Base-by-base conservation (phyloP, 352 stramenopile species). In the Globisporangium camurandrum region DNA sequence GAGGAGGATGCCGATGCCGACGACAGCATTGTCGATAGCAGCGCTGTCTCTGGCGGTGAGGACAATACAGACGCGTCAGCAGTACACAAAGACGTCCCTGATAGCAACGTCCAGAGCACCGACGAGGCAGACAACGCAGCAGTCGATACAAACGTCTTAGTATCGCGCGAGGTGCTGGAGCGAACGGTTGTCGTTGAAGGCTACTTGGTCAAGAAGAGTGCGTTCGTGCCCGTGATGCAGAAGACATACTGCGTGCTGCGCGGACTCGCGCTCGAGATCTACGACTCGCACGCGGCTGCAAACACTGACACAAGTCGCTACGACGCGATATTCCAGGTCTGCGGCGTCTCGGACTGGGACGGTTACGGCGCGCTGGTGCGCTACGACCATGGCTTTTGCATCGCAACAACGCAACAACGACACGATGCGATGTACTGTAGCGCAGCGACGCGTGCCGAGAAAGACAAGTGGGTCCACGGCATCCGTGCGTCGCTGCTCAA, bases 381-480 rank as follows among this genome's bases (percentile, higher is more conserved):
- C 44, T 91, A 91, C 60, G 62, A 79, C 17, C 66, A 91, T 50
- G 72, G 70, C 1, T 91, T 91, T 31, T 54, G 84, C 33, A 54
- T 91, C n/a, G 71, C 87, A 38, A 84, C 74, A 1, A 59, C 71
- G 23, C n/a, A n/a, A n/a, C n/a, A n/a, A n/a, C 51, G 53, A 12
- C 76, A 84, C 38, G 33, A 71, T 28, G 64, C 61, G n/a, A 69
- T 88, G 30, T 74, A 74, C 26, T 91, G 77, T 49, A 91, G 80
- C 48, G 75, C 75, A 0, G 63, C 75, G 4, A 87, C 56, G 52
- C 63, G 68, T 3, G 56, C 69, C 1, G 80, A 91, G 44, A 86
- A 84, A 42, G 67, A 64, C 38, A 82, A 77, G 26, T 89, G 80
- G 80, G 48, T 83, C 7, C 58, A 66, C 23, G 74, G 75, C 2